These are phyloP conservation scores for Closterium sp. DNA, from an alignment of 139 green algal genomes.

Conservation along the genomic window DNA sequence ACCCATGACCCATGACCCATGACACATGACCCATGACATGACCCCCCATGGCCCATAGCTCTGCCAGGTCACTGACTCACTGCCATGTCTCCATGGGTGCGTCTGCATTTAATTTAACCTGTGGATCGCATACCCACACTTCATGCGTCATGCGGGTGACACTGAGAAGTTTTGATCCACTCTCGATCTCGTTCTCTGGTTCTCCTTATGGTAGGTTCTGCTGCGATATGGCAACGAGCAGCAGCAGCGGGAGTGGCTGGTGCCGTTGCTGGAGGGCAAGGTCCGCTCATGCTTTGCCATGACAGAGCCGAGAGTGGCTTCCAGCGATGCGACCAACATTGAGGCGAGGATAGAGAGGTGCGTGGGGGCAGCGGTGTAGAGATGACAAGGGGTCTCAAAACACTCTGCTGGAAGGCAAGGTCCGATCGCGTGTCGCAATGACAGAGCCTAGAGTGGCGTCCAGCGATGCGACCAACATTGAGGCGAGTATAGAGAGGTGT, in stretches of 20 bases:
- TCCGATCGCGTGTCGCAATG: constrained; percentile 90
- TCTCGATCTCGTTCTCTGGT: too few species aligned
- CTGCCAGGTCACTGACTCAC: too few species aligned
- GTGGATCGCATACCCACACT: too few species aligned
- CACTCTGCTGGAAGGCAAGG: constrained; percentile 82
- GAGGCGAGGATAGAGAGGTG: constrained; percentile 41
- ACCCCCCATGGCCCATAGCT: too few species aligned
- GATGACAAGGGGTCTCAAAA: too few species aligned
- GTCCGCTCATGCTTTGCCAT: constrained; percentile 96
- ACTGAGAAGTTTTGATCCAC: too few species aligned
- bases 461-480: constrained; percentile 96
- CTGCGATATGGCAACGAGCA: constrained; percentile 73
- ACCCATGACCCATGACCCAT: too few species aligned
- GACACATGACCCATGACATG: too few species aligned
- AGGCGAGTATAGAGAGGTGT: too few species aligned
- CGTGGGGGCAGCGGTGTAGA: constrained; percentile 76
- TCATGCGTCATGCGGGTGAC: too few species aligned
- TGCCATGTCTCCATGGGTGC: too few species aligned
- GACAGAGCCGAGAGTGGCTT: constrained; percentile 96
- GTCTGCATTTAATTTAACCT: too few species aligned
- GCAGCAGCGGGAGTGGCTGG: constrained; percentile 88
- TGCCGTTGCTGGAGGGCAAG: constrained; percentile 79
- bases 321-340: constrained; percentile 96
- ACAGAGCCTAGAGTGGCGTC: constrained; percentile 94
- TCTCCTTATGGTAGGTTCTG: constrained; percentile 68